A percentile compares a stretch with the other conserved stretches of the same genome.
Conservation (phyloP, 345 rosid species). For the Corymbia maculata region DNA sequence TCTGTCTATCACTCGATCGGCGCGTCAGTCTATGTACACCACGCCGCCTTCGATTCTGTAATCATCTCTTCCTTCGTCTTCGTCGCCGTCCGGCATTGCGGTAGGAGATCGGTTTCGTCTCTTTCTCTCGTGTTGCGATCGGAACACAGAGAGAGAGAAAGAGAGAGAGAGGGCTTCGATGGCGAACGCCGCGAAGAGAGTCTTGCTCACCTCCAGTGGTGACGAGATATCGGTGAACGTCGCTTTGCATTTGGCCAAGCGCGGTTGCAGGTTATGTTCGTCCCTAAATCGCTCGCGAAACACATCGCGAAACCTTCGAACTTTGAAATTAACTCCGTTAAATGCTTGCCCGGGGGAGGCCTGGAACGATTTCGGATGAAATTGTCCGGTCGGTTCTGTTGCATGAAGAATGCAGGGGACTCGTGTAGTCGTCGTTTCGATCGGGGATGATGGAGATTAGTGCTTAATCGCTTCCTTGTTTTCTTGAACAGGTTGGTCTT, state of each 20-base stretch:
- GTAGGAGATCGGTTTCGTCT: not conserved
- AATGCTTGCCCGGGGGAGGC: not conserved
- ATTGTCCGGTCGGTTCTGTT: not conserved
- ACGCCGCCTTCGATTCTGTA: not conserved
- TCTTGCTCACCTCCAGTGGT: slow-evolving; percentile 70
- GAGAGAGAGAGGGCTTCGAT: not conserved
- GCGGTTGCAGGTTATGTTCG: slow-evolving; percentile 65
- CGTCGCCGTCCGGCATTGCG: not conserved
- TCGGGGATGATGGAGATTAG: not conserved
- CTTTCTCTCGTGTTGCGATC: not conserved
- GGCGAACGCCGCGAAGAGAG: slow-evolving; percentile 31
- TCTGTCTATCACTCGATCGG: not conserved
- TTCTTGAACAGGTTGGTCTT: slow-evolving; percentile 50
- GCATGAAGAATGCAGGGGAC: not conserved
- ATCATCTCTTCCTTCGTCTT: not conserved
- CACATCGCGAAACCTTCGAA: not conserved
- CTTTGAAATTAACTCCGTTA: not conserved
- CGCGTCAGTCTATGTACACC: not conserved
- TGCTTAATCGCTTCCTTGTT: not conserved
- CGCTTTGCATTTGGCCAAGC: slow-evolving; percentile 63
- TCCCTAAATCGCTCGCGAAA: not conserved
- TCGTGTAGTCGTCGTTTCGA: not conserved
- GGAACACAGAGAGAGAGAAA: not conserved
- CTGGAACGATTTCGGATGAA: not conserved
- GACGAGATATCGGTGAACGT: slow-evolving; percentile 61